Base-by-base conservation (phyloP, 2,329 filamentous ascomycete genomes). In the Diaporthe helianthi region DNA sequence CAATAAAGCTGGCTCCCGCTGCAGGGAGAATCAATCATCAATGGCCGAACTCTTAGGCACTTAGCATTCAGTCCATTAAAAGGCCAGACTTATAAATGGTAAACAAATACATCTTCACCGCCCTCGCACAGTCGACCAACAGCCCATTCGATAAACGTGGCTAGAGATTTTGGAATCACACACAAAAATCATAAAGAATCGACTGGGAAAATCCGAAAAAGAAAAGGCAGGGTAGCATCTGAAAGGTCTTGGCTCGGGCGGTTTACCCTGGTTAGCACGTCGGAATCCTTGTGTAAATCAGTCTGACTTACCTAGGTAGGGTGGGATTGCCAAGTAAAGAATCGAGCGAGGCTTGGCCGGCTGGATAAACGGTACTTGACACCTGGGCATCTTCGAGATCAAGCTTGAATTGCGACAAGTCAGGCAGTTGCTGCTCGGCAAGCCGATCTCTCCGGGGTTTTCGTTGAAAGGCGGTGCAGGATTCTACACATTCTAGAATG, bases 241-340 rank as follows among this genome's bases (percentile, higher is more conserved):
- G 9, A 19, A 60, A 17, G 24, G 36, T 60, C 54, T 60, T 60
- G 54, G 54, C 54, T 24, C 54, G 54, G 17, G 36, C 38, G 36
- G 54, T 26, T 17, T 38, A 60, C 24, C 26, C 10, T 38, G 54
- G 33, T 10, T 22, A 8, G 33, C 17, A 44, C 38, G 15, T 22
- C 19, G 19, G 19, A n/a, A 44, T n/a, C n/a, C n/a, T n/a, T n/a
- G 10, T 58, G 15, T 5, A 41, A 60, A 60, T 46, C 54, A 41
- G 36, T 60, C 54, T 58, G 36, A 58, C 54, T 58, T 36, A n/a
- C n/a, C n/a, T n/a, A n/a, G n/a, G n/a, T n/a, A 58, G 22, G 38
- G 54, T 29, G 17, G 24, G 38, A 60, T 29, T 60, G 54, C 54
- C 54, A 44, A 46, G 17, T 10, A 15, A 17, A 38, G 44, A 15